These are phyloP conservation scores for Barnettozyma hawaiiensis DNA, from an alignment of 1,139 yeast genomes.

Conservation along the genomic window DNA sequence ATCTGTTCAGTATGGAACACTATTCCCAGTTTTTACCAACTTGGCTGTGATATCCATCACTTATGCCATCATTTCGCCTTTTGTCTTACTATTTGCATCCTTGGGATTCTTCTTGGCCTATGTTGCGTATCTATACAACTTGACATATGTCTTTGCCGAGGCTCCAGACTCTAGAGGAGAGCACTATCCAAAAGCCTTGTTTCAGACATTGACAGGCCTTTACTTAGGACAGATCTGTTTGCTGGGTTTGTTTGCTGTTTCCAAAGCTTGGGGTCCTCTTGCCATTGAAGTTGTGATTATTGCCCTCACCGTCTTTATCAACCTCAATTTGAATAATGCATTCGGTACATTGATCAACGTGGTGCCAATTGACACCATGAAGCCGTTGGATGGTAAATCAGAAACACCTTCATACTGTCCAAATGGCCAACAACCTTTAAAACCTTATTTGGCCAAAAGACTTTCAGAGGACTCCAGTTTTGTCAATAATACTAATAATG, in stretches of 20 bases:
- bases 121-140: constrained; percentile 74
- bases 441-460: constrained; percentile 2
- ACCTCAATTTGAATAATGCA: constrained; percentile 53
- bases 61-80: constrained; percentile 79
- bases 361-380: constrained; percentile 66
- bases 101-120: constrained; percentile 67
- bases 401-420: constrained; percentile 47
- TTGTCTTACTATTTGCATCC: constrained; percentile 63
- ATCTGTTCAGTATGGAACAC: constrained; percentile 77
- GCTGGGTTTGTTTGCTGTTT: constrained; percentile 80
- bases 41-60: constrained; percentile 76
- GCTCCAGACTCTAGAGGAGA: constrained; percentile 75
- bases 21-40: constrained; percentile 79
- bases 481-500: background rate
- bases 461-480: constrained; percentile 11
- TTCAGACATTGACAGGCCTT: constrained; percentile 82
- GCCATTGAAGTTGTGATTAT: constrained; percentile 66
- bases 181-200: constrained; percentile 81
- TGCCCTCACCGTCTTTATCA: constrained; percentile 60
- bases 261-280: constrained; percentile 94
- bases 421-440: background rate
- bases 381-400: constrained; percentile 57
- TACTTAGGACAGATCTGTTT: constrained; percentile 84
- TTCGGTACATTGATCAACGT: constrained; percentile 55
- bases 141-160: constrained; percentile 63